phyloP scores from a whole-genome alignment of 768 basidiomycete species.

The Russula emetica region DNA sequence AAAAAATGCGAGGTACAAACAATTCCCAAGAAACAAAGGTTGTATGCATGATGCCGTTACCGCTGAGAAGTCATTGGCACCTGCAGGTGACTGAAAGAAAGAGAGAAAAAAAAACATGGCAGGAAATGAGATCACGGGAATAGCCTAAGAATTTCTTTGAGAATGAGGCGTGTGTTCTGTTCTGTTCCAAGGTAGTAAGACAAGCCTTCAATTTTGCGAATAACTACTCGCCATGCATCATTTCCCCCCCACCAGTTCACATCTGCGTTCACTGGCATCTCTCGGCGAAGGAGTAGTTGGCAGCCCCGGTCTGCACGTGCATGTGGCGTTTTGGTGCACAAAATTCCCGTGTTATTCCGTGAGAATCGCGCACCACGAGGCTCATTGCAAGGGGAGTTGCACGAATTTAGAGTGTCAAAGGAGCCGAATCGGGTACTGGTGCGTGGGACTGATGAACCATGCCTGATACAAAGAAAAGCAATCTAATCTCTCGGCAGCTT shows the following conservation, averaged over 20 bases:
- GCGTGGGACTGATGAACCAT: neutral
- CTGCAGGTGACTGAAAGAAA: neutral
- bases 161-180: constrained; percentile 5
- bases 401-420: neutral
- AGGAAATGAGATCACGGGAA: constrained; percentile 12
- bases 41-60: constrained; percentile 19
- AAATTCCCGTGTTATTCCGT: neutral
- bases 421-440: neutral
- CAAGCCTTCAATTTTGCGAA: neutral
- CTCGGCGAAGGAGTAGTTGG: neutral
- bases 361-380: neutral
- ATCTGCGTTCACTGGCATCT: neutral
- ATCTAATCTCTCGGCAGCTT: constrained; percentile 21
- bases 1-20: neutral
- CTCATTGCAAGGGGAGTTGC: neutral
- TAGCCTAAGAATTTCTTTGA: constrained; percentile 5
- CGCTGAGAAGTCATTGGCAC: constrained; percentile 1
- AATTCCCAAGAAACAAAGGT: neutral
- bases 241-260: constrained; percentile 3
- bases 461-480: constrained; percentile 8
- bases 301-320: neutral
- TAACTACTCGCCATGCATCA: neutral
- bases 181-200: constrained; percentile 10
- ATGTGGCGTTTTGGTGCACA: neutral
- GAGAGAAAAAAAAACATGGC: constrained; percentile 15